phyloP scores from a whole-genome alignment of 805 yeast species.

The Kodamaea jinghongensis region DNA sequence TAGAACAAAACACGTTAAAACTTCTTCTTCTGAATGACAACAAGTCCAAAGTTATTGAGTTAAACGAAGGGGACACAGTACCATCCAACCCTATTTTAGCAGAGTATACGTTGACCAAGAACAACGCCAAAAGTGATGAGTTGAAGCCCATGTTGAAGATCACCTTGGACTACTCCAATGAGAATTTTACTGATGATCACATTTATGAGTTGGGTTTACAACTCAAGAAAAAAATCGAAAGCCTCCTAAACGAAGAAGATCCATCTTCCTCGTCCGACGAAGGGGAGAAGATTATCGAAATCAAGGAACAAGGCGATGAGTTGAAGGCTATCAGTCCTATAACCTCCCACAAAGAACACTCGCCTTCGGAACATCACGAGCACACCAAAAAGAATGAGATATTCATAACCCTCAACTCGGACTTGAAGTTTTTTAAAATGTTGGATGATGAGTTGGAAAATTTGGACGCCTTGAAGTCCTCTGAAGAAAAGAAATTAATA shows the following conservation, averaged over 20 bases:
- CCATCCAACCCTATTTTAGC: slow-evolving; percentile 42
- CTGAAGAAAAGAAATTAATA: slow-evolving; percentile 44
- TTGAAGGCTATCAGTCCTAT: slow-evolving; percentile 28
- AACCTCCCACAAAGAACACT: slow-evolving; percentile 10
- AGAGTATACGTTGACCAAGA: slow-evolving; percentile 37
- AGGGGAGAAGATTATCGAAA: slow-evolving; percentile 7
- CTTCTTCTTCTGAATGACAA: slow-evolving; percentile 31
- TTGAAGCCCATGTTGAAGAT: slow-evolving; percentile 41
- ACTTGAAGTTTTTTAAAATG: slow-evolving; percentile 58
- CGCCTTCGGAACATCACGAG: slow-evolving; percentile 1
- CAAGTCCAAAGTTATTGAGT: slow-evolving; percentile 27
- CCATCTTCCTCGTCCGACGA: not conserved
- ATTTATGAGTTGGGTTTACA: slow-evolving; percentile 29
- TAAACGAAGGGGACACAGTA: slow-evolving; percentile 30
- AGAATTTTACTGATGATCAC: slow-evolving; percentile 30
- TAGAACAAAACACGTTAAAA: slow-evolving; percentile 45
- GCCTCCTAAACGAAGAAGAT: slow-evolving; percentile 18
- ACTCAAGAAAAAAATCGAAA: slow-evolving; percentile 26
- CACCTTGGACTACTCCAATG: slow-evolving; percentile 29
- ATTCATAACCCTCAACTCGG: slow-evolving; percentile 50
- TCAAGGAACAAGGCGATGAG: slow-evolving; percentile 27
- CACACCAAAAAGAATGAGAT: slow-evolving; percentile 27
- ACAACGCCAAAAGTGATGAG: slow-evolving; percentile 17
- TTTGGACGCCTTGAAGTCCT: slow-evolving; percentile 42
- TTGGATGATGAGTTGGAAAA: slow-evolving; percentile 52